Base-by-base conservation (phyloP, 1,284 basidiomycete species). In the Gymnopus androsaceus region DNA sequence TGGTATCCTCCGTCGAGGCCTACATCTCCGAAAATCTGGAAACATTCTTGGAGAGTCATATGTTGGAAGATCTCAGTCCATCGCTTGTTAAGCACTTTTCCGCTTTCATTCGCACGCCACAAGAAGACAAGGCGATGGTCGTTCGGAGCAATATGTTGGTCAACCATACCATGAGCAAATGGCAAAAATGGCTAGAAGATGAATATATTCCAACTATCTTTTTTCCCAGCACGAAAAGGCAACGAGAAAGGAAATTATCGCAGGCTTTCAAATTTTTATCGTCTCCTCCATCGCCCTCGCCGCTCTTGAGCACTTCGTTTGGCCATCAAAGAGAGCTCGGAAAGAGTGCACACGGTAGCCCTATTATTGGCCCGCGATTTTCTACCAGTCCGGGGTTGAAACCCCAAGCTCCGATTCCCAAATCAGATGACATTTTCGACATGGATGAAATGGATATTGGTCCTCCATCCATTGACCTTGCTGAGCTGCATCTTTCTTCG, bases 21-120 rank as follows among this genome's bases (percentile, higher is more conserved):
- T 98, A 95, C 71, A 88, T 95, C 63, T 76, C 84, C 2, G 82
- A 84, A 56, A 95, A 93, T 66, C 79, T 98, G 76, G 97, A 99
- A 69, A 87, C 88, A 0, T 80, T 98, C 53, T 81, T 99, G 21
- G 94, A 98, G 68, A 80, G 79, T 28, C 83, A 84, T 4, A 82
- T 94, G 64, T 80, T 99, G 21, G 84, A 90, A 48, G 90, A 91
- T 61, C 80, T 98, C 46, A 79, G 88, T 3, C 69, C 77, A 23
- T 78, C 82, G 30, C 80, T 94, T 30, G 72, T 97, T 56, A 81
- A 81, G 44, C 82, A 88, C 54, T 80, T 99, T 3, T 79, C 87
- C 0, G 66, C 68, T 1, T 90, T 84, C 58, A 77, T 90, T 3
- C 78, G 80, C 25, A 59, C 69, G 6, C 77, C 82, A 46, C 96